These are phyloP conservation scores for Yamadazyma friedrichii DNA, from an alignment of 1,139 yeast species.

Conservation along the genomic window DNA sequence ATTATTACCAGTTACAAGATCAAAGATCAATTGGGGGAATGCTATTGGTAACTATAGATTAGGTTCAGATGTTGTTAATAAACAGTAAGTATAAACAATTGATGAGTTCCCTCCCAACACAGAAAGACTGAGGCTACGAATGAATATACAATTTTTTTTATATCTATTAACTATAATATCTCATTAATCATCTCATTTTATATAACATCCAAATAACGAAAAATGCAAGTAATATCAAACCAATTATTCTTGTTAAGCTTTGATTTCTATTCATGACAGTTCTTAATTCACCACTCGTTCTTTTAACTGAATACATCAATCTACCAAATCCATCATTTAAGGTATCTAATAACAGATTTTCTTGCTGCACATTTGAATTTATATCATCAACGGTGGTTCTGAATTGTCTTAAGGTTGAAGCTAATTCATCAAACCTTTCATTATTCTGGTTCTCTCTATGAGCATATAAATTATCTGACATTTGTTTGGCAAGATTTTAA, in stretches of 20 bases:
- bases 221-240: constrained; percentile 54
- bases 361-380: constrained; percentile 43
- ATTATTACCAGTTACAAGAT: constrained; percentile 86
- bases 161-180: constrained; percentile 1
- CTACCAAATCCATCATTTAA: constrained; percentile 60
- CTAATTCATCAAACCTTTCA: constrained; percentile 44
- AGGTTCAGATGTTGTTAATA: constrained; percentile 76
- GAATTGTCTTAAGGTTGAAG: constrained; percentile 45
- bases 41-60: constrained; percentile 87
- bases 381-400: constrained; percentile 47
- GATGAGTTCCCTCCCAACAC: background rate
- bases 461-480: constrained; percentile 40
- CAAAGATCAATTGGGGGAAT: constrained; percentile 93
- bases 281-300: constrained; percentile 66
- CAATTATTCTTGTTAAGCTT: constrained; percentile 41
- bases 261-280: constrained; percentile 47
- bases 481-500: constrained; percentile 13
- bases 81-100: constrained; percentile 10
- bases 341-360: constrained; percentile 51
- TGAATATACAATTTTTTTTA: background rate
- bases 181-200: constrained; percentile 24
- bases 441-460: constrained; percentile 47
- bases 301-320: constrained; percentile 57
- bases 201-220: constrained; percentile 67
- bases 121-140: background rate